These are phyloP conservation scores for Vitis hybrid DNA, from an alignment of 177 flowering plant genomes.

Conservation along the genomic window DNA sequence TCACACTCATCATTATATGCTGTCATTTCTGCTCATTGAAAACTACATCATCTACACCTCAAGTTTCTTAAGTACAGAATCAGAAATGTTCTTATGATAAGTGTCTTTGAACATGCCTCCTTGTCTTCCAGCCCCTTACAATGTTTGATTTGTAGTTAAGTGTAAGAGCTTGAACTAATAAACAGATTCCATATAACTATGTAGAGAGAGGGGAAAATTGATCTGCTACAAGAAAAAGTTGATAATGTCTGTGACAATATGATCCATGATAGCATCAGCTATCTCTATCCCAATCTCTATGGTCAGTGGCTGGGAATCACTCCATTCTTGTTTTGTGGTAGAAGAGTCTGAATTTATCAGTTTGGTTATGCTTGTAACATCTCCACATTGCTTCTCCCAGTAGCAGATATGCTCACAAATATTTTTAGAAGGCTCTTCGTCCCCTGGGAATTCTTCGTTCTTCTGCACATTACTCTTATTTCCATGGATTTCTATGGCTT, in stretches of 20 bases:
- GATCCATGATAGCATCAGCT: constrained; percentile 12
- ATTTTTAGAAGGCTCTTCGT: not conserved
- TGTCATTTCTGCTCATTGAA: too few relatives aligned
- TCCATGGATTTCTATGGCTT: not conserved
- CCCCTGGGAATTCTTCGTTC: not conserved
- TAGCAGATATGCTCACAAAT: not conserved
- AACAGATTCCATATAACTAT: too few relatives aligned
- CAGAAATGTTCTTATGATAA: too few relatives aligned
- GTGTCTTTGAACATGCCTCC: too few relatives aligned
- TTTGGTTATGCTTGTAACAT: not conserved
- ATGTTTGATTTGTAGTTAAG: too few relatives aligned
- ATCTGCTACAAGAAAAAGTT: constrained; percentile 4
- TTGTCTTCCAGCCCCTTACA: too few relatives aligned
- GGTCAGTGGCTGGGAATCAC: not conserved
- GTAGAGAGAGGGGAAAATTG: not conserved
- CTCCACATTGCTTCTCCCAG: not conserved
- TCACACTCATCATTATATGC: too few relatives aligned
- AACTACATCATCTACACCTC: too few relatives aligned
- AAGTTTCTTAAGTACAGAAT: too few relatives aligned
- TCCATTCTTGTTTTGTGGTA: constrained; percentile 5
- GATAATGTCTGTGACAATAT: constrained; percentile 3
- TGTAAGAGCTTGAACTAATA: too few relatives aligned
- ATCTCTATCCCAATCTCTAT: constrained; percentile 6
- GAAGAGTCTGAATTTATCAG: constrained; percentile 5
- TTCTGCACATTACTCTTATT: not conserved